Conservation (phyloP, 768 basidiomycete genomes). For the Suillus clintonianus region DNA sequence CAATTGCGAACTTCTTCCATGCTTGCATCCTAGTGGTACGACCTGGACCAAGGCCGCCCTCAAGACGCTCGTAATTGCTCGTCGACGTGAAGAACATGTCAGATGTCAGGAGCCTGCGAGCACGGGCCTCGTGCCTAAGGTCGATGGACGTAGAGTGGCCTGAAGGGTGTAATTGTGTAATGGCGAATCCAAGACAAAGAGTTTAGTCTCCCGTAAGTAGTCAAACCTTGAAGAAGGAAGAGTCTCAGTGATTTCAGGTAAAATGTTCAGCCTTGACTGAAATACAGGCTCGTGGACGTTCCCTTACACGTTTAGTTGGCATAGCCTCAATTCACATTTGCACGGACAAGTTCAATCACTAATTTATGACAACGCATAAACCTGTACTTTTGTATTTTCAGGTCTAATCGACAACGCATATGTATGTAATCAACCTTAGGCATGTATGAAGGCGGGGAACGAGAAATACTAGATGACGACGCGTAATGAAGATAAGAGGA, state of each 20-base stretch:
- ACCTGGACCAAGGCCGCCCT: constrained; percentile 58
- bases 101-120: constrained; percentile 9
- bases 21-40: constrained; percentile 36
- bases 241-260: background rate
- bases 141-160: constrained; percentile 33
- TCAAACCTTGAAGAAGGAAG: background rate
- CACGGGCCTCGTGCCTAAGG: constrained; percentile 25
- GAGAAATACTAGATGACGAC: background rate
- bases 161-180: constrained; percentile 21
- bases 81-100: constrained; percentile 34
- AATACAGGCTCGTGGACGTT: background rate
- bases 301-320: background rate
- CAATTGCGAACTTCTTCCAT: constrained; percentile 73
- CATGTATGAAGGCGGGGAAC: background rate
- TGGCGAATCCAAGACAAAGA: constrained; percentile 8
- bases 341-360: background rate
- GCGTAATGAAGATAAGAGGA: background rate
- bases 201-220: background rate
- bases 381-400: constrained; percentile 1
- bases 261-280: background rate
- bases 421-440: background rate
- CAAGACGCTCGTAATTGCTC: constrained; percentile 59
- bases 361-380: background rate
- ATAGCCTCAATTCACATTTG: background rate
- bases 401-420: constrained; percentile 9